Conservation (phyloP, 805 yeast genomes). For the Candida golubevii region DNA sequence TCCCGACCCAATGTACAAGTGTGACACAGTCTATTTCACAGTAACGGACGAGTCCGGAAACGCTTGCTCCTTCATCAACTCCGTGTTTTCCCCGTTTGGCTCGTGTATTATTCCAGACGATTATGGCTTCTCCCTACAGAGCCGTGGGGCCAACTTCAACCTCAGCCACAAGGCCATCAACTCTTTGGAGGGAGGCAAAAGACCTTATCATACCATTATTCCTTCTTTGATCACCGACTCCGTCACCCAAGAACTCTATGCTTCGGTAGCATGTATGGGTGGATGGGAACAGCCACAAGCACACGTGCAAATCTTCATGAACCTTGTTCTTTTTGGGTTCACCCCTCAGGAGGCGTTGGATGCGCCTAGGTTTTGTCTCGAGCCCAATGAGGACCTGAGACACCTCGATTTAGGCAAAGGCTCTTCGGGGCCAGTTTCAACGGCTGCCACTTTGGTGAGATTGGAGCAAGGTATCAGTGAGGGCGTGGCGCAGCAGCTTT, state of each 20-base stretch:
- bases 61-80: constrained; percentile 77
- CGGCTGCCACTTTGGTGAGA: constrained; percentile 53
- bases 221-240: constrained; percentile 69
- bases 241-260: constrained; percentile 41
- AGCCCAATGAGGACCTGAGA: constrained; percentile 43
- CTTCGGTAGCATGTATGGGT: constrained; percentile 81
- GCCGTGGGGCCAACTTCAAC: constrained; percentile 74
- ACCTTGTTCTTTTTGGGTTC: constrained; percentile 56
- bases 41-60: constrained; percentile 13
- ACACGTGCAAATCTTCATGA: constrained; percentile 71
- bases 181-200: constrained; percentile 60
- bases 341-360: constrained; percentile 73
- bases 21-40: constrained; percentile 17
- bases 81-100: constrained; percentile 68
- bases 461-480: constrained; percentile 61
- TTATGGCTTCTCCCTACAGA: constrained; percentile 67
- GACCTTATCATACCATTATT: constrained; percentile 80
- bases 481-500: constrained; percentile 43
- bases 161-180: constrained; percentile 54
- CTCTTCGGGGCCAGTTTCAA: constrained; percentile 60
- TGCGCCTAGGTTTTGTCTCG: constrained; percentile 66
- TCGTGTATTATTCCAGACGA: constrained; percentile 62
- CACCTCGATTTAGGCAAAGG: constrained; percentile 52
- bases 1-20: constrained; percentile 15
- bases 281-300: constrained; percentile 87